Evolutionary conservation across 495 filamentous ascomycete genomes (phyloP), one percentile per base, ranked within the genome.

Genomic region (Xylaria castorea): DNA sequence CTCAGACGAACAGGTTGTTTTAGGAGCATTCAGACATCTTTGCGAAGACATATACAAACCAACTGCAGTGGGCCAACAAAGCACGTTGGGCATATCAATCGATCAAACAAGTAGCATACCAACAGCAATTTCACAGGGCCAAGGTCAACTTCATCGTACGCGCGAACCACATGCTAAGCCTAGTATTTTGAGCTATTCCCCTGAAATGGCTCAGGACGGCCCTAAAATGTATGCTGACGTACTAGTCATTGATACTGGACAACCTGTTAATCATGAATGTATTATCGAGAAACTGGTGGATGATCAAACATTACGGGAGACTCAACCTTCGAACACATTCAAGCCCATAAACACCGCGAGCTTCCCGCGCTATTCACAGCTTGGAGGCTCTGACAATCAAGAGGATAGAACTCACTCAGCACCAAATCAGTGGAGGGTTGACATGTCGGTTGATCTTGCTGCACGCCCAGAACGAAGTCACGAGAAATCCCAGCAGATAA

Each of bases 1-100:
- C 76, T 83, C 86, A 36, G 83, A 96, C 55, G 83, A 89, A 38
- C 78, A 88, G 0, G 4, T 73, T 3, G 68, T 97, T 11, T 58
- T 82, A 4, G 75, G 79, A 4, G 71, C 86, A 5, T 84, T 91
- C 3, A 87, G 91, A 60, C 75, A 75, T 0, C 77, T 93, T 3
- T 89, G 95, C 14, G 75, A 74, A 11, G 77, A 80, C 22, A 75
- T 86, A 12, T 95, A 92, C 58, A 73, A 58, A 38, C 50, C 51
- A 69, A 6, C 42, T 50, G n/a, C 25, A n/a, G 22, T 44, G 22
- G 12, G 1, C 2, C 32, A 61, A 27, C 40, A 50, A 60, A 8
- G 5, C 34, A 16, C 12, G 0, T 1, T 7, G 34, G 12, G 50
- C 20, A 58, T 1, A 44, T 12, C 48, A 12, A 63, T 53, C 18